Evolutionary conservation across 495 filamentous ascomycete species (phyloP).

Genomic region (Penicillium ucsense): DNA sequence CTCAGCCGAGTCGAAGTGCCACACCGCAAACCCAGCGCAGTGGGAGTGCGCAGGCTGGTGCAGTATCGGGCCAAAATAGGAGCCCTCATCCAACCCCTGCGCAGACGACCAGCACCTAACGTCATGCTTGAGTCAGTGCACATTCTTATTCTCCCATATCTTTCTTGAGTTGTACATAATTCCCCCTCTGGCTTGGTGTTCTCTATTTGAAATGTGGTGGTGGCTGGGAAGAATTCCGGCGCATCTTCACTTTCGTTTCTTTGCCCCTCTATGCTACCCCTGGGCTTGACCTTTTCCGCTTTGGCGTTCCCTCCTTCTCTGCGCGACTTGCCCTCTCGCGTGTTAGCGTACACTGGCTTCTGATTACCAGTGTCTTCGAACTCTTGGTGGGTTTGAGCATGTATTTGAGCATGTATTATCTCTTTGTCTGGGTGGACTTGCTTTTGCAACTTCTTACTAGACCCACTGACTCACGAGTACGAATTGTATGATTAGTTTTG

Average conservation of each 20-base stretch:
- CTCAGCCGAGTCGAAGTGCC: conserved; percentile 36
- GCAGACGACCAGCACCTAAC: conserved; percentile 30
- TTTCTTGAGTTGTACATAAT: conserved; percentile 35
- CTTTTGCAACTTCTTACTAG: conserved; percentile 11
- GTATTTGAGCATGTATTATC: conserved; percentile 32
- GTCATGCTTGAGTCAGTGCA: not conserved
- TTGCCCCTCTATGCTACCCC: conserved; percentile 4
- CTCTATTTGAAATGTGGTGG: conserved; percentile 5
- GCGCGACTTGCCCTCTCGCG: conserved; percentile 3
- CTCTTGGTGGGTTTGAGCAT: conserved; percentile 18
- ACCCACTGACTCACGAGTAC: conserved; percentile 24
- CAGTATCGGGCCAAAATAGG: conserved; percentile 29
- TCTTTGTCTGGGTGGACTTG: conserved; percentile 24
- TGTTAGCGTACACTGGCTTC: conserved; percentile 18
- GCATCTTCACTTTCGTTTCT: conserved; percentile 10
- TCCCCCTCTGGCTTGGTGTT: conserved; percentile 16
- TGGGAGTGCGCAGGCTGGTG: conserved; percentile 31
- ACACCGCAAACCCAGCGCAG: conserved; percentile 43
- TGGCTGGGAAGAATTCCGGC: conserved; percentile 11
- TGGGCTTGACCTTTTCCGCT: conserved; percentile 6
- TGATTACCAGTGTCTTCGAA: conserved; percentile 10
- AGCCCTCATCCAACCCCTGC: conserved; percentile 37
- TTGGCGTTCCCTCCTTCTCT: conserved; percentile 3
- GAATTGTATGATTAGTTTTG: conserved; percentile 31
- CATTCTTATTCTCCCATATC: not conserved